A percentile compares a stretch with the other conserved stretches of the same genome.
phyloP scores from a whole-genome alignment of 495 filamentous ascomycete genomes.

The Aspergillus baeticus region DNA sequence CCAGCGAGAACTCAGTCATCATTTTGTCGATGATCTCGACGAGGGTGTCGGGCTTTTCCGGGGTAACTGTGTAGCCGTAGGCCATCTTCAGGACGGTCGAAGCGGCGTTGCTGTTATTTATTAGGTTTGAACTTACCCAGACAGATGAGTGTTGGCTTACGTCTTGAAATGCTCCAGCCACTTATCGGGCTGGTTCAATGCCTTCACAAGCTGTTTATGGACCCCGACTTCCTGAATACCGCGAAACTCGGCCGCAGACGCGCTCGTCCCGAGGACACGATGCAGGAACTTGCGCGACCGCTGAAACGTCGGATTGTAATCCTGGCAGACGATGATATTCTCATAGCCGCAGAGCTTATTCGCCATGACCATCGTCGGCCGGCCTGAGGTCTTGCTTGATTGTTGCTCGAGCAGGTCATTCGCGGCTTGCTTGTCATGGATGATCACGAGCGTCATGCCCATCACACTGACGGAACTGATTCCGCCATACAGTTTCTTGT shows the following conservation, averaged over 20 bases:
- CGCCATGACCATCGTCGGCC: conserved; percentile 16
- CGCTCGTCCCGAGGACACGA: conserved; percentile 24
- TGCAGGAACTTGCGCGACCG: conserved; percentile 38
- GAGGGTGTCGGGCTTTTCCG: conserved; percentile 39
- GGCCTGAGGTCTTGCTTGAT: conserved; percentile 40
- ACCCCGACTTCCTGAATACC: conserved; percentile 39
- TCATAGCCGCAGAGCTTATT: conserved; percentile 3
- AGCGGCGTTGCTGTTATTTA: conserved; percentile 30
- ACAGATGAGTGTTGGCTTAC: conserved; percentile 20
- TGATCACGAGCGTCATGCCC: conserved; percentile 46
- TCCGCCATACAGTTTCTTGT: conserved; percentile 50
- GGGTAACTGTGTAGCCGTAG: conserved; percentile 51
- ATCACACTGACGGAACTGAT: conserved; percentile 51
- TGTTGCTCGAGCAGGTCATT: conserved; percentile 46
- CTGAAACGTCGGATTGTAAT: conserved; percentile 35
- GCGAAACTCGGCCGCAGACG: conserved; percentile 31
- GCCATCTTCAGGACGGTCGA: conserved; percentile 47
- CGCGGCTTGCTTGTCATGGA: conserved; percentile 43
- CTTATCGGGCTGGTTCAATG: conserved; percentile 34
- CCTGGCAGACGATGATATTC: conserved; percentile 15
- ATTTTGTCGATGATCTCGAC: conserved; percentile 38
- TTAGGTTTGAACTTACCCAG: background rate
- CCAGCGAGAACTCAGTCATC: conserved; percentile 42
- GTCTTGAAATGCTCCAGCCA: conserved; percentile 40
- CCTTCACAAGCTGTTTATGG: conserved; percentile 40